Conservation (phyloP, 2,329 filamentous ascomycete species). For the Aureobasidium uvarum region DNA sequence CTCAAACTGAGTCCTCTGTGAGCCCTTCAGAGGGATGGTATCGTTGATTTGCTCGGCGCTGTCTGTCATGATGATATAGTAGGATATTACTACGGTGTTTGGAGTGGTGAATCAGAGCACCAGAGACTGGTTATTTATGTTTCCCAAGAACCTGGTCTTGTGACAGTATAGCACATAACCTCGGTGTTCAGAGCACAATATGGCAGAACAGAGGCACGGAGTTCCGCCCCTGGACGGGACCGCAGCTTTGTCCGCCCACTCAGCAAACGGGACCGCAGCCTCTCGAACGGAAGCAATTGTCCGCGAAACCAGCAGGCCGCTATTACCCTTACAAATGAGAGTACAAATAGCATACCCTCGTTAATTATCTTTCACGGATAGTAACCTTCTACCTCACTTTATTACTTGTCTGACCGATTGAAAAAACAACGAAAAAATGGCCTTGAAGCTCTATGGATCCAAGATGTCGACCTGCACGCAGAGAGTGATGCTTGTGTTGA, state of each 20-base stretch:
- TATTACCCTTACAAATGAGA: too few species aligned
- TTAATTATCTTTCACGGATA: not conserved
- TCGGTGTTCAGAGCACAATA: too few species aligned
- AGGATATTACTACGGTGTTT: too few species aligned
- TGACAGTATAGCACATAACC: too few species aligned
- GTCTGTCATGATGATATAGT: not conserved
- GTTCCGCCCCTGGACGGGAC: not conserved
- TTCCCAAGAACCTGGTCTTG: too few species aligned
- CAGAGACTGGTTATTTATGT: too few species aligned
- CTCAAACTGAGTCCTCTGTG: not conserved
- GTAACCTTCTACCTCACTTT: too few species aligned
- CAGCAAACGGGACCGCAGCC: not conserved
- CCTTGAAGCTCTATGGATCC: not conserved
- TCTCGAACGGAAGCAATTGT: not conserved
- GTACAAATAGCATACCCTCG: not conserved
- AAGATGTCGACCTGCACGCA: not conserved
- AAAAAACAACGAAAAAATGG: not conserved
- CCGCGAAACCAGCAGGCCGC: not conserved
- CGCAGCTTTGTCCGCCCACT: not conserved
- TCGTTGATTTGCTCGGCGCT: constrained; percentile 13
- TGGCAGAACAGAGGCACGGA: too few species aligned
- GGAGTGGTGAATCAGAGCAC: too few species aligned
- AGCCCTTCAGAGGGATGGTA: constrained; percentile 12
- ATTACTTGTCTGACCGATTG: not conserved
- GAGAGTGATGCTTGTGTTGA: constrained; percentile 4